Base-by-base conservation (phyloP, 257 asterid genomes). In the Petrea volubilis region DNA sequence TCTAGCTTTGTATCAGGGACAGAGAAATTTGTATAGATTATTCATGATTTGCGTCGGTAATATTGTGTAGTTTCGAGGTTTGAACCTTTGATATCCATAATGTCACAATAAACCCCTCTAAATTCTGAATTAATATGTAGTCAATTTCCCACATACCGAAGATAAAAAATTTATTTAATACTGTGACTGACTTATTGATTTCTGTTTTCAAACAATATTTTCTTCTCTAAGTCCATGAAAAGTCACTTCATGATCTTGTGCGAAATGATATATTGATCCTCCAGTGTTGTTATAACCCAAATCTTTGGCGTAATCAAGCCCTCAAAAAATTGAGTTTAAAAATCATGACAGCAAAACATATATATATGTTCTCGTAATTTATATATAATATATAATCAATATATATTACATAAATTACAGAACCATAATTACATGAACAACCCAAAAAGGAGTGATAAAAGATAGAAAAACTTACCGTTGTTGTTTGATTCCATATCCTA, bases 391-490 rank as follows among this genome's bases (percentile, higher is more conserved):
- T 29, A 7, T 2, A 21, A 3, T 2, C 8, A 60, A 33, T 33
- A 33, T 33, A 33, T 33, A 33, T 33, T 33, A 3, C 3, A 33
- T 33, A 33, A 33, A 2, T 2, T 33, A 33, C 3, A 3, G 7
- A 33, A 33, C 38, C 9, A 5, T 5, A 3, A 12, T 1, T 3
- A 38, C 9, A 38, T 38, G 9, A 1, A 11, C 12, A 46, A 10
- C 34, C 0, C 12, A 2, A 28, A 5, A 27, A 15, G 6, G 31
- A 50, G 4, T 13, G 6, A 14, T 3, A 10, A 10, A 27, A 64
- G 23, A 41, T 2, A 60, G 47, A 63, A 43, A 38, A 61, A 72
- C 77, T 58, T 64, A 82, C 86, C 1, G 58, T 52, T 33, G 34
- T 52, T 44, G 36, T 33, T 33, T 27, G 50, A n/a, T 28, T 13